These are phyloP conservation scores for Nemania abortiva DNA, from an alignment of 2,329 filamentous ascomycete species.

Conservation along the genomic window DNA sequence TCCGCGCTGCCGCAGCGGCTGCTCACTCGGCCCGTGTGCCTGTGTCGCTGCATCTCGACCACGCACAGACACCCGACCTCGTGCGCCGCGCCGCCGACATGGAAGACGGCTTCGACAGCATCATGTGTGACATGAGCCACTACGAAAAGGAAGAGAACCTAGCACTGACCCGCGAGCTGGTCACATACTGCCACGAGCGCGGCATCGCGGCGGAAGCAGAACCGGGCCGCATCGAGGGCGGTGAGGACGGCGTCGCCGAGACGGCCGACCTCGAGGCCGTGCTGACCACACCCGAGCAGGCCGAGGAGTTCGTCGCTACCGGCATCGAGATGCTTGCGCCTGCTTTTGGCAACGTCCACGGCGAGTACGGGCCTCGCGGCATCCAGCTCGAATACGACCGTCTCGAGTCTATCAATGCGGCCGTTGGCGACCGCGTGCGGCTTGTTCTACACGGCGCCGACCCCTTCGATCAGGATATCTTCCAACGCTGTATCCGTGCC, in stretches of 20 bases:
- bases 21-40: slow-evolving; percentile 69
- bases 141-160: slow-evolving; percentile 79
- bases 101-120: slow-evolving; percentile 72
- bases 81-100: slow-evolving; percentile 71
- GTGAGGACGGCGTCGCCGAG: slow-evolving; percentile 77
- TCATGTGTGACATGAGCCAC: slow-evolving; percentile 83
- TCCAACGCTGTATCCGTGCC: slow-evolving; percentile 58
- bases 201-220: slow-evolving; percentile 79
- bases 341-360: slow-evolving; percentile 77
- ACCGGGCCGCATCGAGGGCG: slow-evolving; percentile 73
- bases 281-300: slow-evolving; percentile 74
- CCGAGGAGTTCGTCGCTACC: slow-evolving; percentile 72
- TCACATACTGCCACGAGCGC: slow-evolving; percentile 71
- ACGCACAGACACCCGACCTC: slow-evolving; percentile 73
- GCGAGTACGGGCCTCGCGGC: slow-evolving; percentile 68
- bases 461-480: slow-evolving; percentile 61
- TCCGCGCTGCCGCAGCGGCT: slow-evolving; percentile 67
- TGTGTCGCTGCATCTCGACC: slow-evolving; percentile 74
- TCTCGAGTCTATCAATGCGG: slow-evolving; percentile 53
- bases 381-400: slow-evolving; percentile 54
- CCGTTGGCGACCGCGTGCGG: slow-evolving; percentile 59
- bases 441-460: slow-evolving; percentile 63
- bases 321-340: slow-evolving; percentile 77
- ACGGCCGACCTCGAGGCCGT: slow-evolving; percentile 55
- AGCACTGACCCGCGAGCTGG: slow-evolving; percentile 70